phyloP scores from a whole-genome alignment of 116 monocot species.

The Iris pallida region DNA sequence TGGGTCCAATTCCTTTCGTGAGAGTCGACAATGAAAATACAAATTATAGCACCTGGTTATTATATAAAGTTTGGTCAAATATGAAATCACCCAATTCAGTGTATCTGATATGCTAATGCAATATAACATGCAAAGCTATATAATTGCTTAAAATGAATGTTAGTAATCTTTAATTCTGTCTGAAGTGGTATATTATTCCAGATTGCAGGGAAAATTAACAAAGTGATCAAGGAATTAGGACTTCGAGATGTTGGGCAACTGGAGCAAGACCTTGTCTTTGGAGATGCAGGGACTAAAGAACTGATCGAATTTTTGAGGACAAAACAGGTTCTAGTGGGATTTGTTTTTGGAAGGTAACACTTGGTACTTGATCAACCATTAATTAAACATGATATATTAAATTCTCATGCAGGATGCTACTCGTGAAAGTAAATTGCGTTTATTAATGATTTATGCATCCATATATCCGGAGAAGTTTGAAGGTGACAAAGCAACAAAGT shows the following conservation, averaged over 20 bases:
- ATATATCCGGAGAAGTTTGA: constrained; percentile 27
- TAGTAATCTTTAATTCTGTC: neutral
- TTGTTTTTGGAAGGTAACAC: constrained; percentile 4
- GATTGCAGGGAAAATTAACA: constrained; percentile 37
- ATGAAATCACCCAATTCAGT: neutral
- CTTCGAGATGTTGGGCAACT: constrained; percentile 36
- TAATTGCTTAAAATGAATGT: neutral
- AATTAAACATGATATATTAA: constrained; percentile 5
- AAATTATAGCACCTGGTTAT: no score
- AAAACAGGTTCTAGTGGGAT: constrained; percentile 19
- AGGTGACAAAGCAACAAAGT: constrained; percentile 31
- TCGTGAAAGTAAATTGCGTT: constrained; percentile 27
- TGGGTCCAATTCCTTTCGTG: no score
- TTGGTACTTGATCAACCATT: neutral
- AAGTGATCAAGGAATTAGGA: constrained; percentile 24
- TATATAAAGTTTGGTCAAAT: no score
- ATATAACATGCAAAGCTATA: no score
- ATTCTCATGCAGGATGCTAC: constrained; percentile 16
- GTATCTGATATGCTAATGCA: no score
- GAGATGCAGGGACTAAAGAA: constrained; percentile 43
- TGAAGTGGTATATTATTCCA: constrained; percentile 1
- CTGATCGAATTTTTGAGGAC: constrained; percentile 35
- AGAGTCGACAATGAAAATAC: no score
- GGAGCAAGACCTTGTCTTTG: constrained; percentile 48
- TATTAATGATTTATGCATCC: constrained; percentile 32